Base-by-base conservation (phyloP, 805 yeast species). In the Teunomyces pallodes region DNA sequence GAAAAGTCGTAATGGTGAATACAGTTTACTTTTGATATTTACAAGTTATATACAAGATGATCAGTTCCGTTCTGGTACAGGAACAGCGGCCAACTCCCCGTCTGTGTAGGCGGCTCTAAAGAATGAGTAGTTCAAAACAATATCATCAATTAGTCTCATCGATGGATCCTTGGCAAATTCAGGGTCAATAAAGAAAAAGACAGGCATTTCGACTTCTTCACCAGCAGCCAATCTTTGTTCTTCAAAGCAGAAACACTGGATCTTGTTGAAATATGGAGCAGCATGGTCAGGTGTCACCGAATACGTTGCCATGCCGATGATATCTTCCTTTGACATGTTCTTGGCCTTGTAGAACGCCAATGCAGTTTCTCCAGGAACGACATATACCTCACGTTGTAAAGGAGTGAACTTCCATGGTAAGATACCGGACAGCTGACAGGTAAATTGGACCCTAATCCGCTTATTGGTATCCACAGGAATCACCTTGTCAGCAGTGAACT, bases 151-250 rank as follows among this genome's bases (percentile, higher is more conserved):
- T 59, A 89, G 87, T 66, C 91, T 82, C 95, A 94, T 89, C 30
- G 82, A 77, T 4, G 99, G 97, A 63, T 91, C 98, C 50, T 84
- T 82, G 40, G 94, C 94, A 67, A 87, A 92, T 56, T 91, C 98
- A 0, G 98, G 98, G 64, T 91, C 98, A 40, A 91, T 88, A 67
- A 91, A 91, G 79, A 91, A 94, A 71, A 94, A 94, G 7, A 94
- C 89, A 0, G 99, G 99, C 99, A 94, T 94, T 64, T 94, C 99
- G 13, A 94, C 96, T 64, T 94, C 97, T 69, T 94, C 99, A 7
- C 97, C 97, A 2, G 97, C 96, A 47, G 83, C 79, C 54, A 94
- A 74, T 66, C 88, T 81, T 67, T 94, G 99, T 65, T 94, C 99
- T 72, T 94, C 99, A 62, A 94, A 94, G 64, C 99, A 94, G 71